Conservation (phyloP, 495 filamentous ascomycete genomes). For the Penicillium psychrofluorescens region DNA sequence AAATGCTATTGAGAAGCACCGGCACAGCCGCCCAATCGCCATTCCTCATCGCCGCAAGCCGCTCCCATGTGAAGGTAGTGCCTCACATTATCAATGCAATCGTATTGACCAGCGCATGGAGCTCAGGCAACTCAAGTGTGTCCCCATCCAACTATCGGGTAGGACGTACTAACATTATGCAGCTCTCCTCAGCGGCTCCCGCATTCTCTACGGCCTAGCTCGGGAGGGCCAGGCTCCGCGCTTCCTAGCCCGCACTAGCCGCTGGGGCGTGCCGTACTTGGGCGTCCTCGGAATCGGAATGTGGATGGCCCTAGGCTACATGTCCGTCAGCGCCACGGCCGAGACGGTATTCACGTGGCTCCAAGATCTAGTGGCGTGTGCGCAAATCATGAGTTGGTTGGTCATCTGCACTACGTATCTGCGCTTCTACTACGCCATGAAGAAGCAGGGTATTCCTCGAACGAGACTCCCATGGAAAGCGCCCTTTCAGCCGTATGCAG, state of each 20-base stretch:
- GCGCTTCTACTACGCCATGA: constrained; percentile 45
- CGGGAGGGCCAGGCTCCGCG: constrained; percentile 24
- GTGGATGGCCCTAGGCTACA: constrained; percentile 17
- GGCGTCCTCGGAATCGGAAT: constrained; percentile 15
- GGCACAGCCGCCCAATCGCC: constrained; percentile 43
- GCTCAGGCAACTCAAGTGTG: constrained; percentile 47
- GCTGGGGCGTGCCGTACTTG: constrained; percentile 28
- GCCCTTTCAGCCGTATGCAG: constrained; percentile 38
- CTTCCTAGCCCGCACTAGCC: constrained; percentile 22
- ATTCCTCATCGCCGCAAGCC: constrained; percentile 43
- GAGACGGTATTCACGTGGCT: constrained; percentile 35
- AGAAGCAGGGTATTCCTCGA: constrained; percentile 35
- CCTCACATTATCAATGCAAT: constrained; percentile 62
- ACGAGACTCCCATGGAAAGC: constrained; percentile 40
- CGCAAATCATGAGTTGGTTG: constrained; percentile 47
- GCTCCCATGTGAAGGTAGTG: constrained; percentile 47
- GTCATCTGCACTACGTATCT: constrained; percentile 45
- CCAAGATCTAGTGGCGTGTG: constrained; percentile 44
- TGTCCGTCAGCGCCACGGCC: constrained; percentile 12
- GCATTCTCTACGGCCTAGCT: constrained; percentile 38
- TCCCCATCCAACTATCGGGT: constrained; percentile 23
- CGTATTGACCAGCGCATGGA: constrained; percentile 65
- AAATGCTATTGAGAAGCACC: constrained; percentile 33
- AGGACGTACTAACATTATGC: neutral
- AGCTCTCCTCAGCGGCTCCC: constrained; percentile 39